phyloP scores from a whole-genome alignment of 2,329 filamentous ascomycete genomes.

The Fusarium tjaetaba region DNA sequence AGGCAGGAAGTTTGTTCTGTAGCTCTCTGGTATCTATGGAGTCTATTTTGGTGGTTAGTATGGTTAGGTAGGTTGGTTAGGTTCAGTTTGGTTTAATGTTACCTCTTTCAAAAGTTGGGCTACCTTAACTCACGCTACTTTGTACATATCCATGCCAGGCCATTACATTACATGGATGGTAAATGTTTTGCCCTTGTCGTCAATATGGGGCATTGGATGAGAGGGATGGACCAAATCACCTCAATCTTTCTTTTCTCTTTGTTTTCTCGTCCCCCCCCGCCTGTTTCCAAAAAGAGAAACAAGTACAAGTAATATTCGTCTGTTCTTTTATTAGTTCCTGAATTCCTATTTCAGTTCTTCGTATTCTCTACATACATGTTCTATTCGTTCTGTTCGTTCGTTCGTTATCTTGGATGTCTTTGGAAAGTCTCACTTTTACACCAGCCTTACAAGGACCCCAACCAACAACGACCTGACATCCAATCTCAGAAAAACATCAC shows the following conservation, averaged over 20 bases:
- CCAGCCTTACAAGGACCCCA: not conserved
- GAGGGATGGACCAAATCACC: slow-evolving; percentile 6
- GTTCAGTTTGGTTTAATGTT: slow-evolving; percentile 13
- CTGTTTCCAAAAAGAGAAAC: not conserved
- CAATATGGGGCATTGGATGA: slow-evolving; percentile 29
- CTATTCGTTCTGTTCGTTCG: not conserved
- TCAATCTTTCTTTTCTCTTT: slow-evolving; percentile 21
- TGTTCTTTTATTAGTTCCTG: slow-evolving; percentile 8
- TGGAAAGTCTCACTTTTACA: not conserved
- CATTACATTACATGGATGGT: slow-evolving; percentile 32
- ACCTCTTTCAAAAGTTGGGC: slow-evolving; percentile 15
- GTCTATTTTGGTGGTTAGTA: slow-evolving; percentile 4
- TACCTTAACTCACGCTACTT: slow-evolving; percentile 6
- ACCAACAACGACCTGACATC: not conserved
- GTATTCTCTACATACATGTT: not conserved
- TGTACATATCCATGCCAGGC: slow-evolving; percentile 31
- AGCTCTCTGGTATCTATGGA: not conserved
- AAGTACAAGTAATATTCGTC: not conserved
- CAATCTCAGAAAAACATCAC: not conserved
- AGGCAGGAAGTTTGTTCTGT: slow-evolving; percentile 14
- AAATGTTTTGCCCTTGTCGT: slow-evolving; percentile 31
- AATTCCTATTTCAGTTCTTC: slow-evolving; percentile 13
- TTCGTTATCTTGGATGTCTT: not conserved
- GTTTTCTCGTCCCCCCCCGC: slow-evolving; percentile 14
- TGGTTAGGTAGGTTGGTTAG: not conserved